A percentile compares a stretch with the other conserved stretches of the same genome.
These are phyloP conservation scores for Carpinus fangiana DNA, from an alignment of 306 rosid species.

Conservation along the genomic window DNA sequence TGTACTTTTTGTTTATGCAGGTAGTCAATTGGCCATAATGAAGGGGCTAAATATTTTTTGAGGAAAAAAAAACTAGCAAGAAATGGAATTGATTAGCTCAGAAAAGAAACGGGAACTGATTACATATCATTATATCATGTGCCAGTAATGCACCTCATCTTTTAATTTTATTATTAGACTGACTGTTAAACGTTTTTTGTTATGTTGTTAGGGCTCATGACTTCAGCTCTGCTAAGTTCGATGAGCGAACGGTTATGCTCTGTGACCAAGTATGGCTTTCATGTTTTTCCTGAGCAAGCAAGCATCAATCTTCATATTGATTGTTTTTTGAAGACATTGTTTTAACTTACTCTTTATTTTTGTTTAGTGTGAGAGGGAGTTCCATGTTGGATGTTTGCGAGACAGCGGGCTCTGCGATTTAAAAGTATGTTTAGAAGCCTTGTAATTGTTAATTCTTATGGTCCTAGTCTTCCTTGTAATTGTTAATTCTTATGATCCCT, in stretches of 20 bases:
- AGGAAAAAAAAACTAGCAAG: background rate
- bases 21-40: background rate
- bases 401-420: conserved; percentile 76
- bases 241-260: conserved; percentile 87
- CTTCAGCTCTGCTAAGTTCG: conserved; percentile 87
- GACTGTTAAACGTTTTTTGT: background rate
- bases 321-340: background rate
- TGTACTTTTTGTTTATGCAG: background rate
- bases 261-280: conserved; percentile 84
- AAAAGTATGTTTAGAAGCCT: conserved; percentile 53
- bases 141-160: background rate
- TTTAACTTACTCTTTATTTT: conserved; percentile 24
- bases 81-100: background rate
- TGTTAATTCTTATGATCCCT: conserved; percentile 22
- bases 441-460: conserved; percentile 17
- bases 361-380: conserved; percentile 96
- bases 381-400: conserved; percentile 94
- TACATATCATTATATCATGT: background rate
- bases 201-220: conserved; percentile 64
- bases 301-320: background rate
- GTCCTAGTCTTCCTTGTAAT: conserved; percentile 10
- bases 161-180: background rate
- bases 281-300: background rate
- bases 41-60: background rate
- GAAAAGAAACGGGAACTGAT: too few relatives aligned